A percentile compares a stretch with the other conserved stretches of the same genome.
Conservation (phyloP, 2,329 filamentous ascomycete species). For the Nemania bipapillata region DNA sequence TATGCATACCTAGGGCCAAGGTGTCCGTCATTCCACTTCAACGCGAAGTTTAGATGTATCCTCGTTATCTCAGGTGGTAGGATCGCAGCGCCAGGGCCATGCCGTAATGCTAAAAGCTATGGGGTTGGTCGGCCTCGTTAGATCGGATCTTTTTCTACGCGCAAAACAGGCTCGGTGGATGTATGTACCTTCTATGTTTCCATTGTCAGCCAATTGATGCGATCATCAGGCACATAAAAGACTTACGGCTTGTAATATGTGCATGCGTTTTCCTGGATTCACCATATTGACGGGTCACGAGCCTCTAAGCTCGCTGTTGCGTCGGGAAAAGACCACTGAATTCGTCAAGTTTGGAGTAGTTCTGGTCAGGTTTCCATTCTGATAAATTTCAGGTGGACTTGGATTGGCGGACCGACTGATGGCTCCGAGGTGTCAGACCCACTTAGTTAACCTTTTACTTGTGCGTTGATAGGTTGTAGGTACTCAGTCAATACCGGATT, state of each 20-base stretch:
- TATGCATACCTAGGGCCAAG: constrained; percentile 73
- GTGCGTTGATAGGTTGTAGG: too few species aligned
- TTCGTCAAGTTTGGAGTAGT: constrained; percentile 15
- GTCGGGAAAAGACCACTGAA: constrained; percentile 12
- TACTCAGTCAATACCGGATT: too few species aligned
- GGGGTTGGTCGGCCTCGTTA: constrained; percentile 16
- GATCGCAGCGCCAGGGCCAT: constrained; percentile 84
- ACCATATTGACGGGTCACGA: constrained; percentile 51
- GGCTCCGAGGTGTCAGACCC: constrained; percentile 13
- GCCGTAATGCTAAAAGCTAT: constrained; percentile 63
- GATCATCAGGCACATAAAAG: not conserved
- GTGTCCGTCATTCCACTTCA: constrained; percentile 71
- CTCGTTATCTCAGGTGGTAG: constrained; percentile 79
- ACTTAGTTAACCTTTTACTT: too few species aligned
- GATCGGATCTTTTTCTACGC: constrained; percentile 2
- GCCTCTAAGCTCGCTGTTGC: constrained; percentile 42
- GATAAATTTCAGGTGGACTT: constrained; percentile 41
- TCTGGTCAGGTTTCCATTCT: constrained; percentile 3
- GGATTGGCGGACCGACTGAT: constrained; percentile 33
- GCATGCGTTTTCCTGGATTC: constrained; percentile 53
- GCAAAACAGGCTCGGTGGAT: not conserved
- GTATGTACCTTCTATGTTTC: constrained; percentile 47
- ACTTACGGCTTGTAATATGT: constrained; percentile 51
- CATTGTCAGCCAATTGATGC: constrained; percentile 43
- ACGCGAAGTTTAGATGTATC: constrained; percentile 79